phyloP scores from a whole-genome alignment of 176 grass and related monocot species.

The Avena insularis region DNA sequence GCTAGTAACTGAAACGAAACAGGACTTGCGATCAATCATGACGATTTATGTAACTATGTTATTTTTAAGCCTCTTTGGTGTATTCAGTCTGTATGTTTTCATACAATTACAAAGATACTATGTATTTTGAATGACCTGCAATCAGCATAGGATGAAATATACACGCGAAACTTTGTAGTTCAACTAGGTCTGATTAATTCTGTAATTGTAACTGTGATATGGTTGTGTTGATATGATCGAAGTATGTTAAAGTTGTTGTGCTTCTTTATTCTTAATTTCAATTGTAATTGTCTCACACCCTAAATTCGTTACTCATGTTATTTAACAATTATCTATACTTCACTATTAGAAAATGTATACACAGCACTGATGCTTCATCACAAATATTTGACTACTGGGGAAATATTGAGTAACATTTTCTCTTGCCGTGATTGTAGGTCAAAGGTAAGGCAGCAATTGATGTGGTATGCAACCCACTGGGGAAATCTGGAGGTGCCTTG shows the following conservation, averaged over 20 bases:
- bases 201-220: constrained; percentile 1
- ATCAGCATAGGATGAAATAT: not conserved
- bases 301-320: not conserved
- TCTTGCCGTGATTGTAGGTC: constrained; percentile 59
- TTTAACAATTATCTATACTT: not conserved
- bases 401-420: constrained; percentile 21
- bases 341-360: not conserved
- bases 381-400: not conserved
- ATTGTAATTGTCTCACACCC: not conserved
- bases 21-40: not conserved
- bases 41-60: not conserved
- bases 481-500: constrained; percentile 96
- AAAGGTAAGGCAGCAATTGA: constrained; percentile 99
- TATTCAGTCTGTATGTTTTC: not conserved
- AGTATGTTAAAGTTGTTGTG: not conserved
- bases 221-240: not conserved
- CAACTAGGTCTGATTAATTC: not conserved
- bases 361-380: not conserved
- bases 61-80: not conserved
- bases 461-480: constrained; percentile 98
- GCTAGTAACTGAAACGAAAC: not conserved
- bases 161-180: not conserved
- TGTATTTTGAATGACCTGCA: not conserved
- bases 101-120: not conserved
- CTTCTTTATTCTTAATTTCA: not conserved